phyloP scores from a whole-genome alignment of 2,329 filamentous ascomycete genomes.

The Trichoderma sp. region DNA sequence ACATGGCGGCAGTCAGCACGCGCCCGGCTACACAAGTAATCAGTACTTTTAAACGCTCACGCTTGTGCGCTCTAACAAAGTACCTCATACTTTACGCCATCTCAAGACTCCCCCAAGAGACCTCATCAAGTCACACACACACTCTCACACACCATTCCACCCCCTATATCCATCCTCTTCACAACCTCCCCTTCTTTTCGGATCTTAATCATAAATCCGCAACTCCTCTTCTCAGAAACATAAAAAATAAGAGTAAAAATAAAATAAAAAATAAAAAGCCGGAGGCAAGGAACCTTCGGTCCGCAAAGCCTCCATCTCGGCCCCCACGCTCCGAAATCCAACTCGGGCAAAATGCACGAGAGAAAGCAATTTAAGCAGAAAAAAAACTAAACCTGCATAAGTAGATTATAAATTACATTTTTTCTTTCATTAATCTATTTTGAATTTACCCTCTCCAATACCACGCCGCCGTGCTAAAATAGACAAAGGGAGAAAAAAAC shows the following conservation, averaged over 20 bases:
- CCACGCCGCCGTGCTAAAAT: not conserved
- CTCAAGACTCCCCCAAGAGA: not conserved
- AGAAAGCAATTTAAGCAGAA: not conserved
- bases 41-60: not conserved
- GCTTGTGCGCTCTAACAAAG: not conserved
- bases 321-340: not conserved
- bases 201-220: not conserved
- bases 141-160: not conserved
- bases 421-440: not conserved
- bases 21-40: not conserved
- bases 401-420: not conserved
- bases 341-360: not conserved
- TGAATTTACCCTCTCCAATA: not conserved
- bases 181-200: not conserved
- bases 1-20: not conserved
- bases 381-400: not conserved
- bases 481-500: not conserved
- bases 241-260: not conserved
- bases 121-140: not conserved
- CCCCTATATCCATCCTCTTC: not conserved
- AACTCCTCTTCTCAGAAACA: not conserved
- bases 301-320: not conserved
- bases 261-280: not conserved
- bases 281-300: not conserved
- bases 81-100: not conserved